Evolutionary conservation across 1,139 yeast genomes (phyloP), one percentile per base, ranked within the genome.

Genomic region (Lodderomyces oxycetoniae): DNA sequence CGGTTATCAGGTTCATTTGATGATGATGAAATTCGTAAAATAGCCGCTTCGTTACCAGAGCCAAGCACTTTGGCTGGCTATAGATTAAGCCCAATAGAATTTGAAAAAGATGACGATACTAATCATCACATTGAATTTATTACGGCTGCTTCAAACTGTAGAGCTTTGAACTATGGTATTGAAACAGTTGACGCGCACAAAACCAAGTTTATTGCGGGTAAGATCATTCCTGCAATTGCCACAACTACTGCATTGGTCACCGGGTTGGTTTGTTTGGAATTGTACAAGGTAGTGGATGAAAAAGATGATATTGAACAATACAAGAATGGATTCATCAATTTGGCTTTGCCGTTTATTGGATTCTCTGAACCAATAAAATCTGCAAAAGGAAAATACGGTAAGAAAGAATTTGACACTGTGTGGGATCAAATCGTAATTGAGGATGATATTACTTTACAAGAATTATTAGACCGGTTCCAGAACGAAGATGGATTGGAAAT

Each of bases 191-290:
- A 81, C 53, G 76, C 75, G 38, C 74, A 74, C 35, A 82, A 79
- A 62, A 84, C 93, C 21, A 84, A 84, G 55, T 81, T 83, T 45
- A 83, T 83, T 55, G 94, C 94, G 11, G 97, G 97, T 36, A 81
- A 93, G 60, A 91, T 91, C 47, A 89, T 91, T 47, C 99, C 99
- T 9, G 98, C 98, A 12, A 91, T 91, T 67, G 98, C 98, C 25
- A 91, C 99, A 2, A 93, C 99, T 4, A 91, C 99, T 14, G 95
- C 96, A 9, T 69, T 89, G 49, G 97, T 91, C 10, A 87, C 98
- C 4, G 99, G 99, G 30, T 71, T 91, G 51, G 95, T 88, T 26
- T 86, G 94, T 53, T 68, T 91, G 48, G 99, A 91, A 61, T 70
- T 91, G 40, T 84, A 87, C 69, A 91, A 91, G 65, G 91, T 91